These are phyloP conservation scores for Alternaria sp. DNA, from an alignment of 2,329 filamentous ascomycete genomes.

Conservation along the genomic window DNA sequence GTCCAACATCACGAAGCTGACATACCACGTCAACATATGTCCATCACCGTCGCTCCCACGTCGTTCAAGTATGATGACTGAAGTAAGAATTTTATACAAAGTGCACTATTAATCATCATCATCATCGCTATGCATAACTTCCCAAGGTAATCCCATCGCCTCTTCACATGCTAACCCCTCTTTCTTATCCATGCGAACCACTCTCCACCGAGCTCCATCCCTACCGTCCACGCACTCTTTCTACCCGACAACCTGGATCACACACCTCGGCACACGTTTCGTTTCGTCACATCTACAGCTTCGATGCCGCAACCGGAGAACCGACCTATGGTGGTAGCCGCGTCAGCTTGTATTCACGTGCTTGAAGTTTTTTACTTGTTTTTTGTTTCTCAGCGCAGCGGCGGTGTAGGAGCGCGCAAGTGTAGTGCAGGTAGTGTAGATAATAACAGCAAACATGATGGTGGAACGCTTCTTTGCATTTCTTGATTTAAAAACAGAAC, in stretches of 20 bases:
- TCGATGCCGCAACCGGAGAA: slow-evolving; percentile 22
- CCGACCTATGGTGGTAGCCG: slow-evolving; percentile 14
- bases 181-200: neutral
- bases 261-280: slow-evolving; percentile 19
- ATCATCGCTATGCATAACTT: neutral
- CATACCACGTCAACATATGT: neutral
- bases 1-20: neutral
- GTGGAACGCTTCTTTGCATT: too few relatives aligned
- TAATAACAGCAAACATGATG: neutral
- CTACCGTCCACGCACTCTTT: neutral
- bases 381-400: neutral
- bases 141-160: neutral
- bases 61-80: neutral
- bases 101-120: neutral
- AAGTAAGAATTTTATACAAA: neutral
- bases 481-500: too few relatives aligned
- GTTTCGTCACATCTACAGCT: slow-evolving; percentile 12
- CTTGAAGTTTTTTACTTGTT: too few relatives aligned
- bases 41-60: neutral
- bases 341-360: slow-evolving; percentile 25
- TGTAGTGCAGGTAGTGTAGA: neutral
- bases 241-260: neutral
- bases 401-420: neutral
- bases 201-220: neutral
- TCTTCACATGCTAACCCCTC: slow-evolving; percentile 7